Evolutionary conservation across 2,329 filamentous ascomycete species (phyloP).

Genomic region (Calonectria crousiana): DNA sequence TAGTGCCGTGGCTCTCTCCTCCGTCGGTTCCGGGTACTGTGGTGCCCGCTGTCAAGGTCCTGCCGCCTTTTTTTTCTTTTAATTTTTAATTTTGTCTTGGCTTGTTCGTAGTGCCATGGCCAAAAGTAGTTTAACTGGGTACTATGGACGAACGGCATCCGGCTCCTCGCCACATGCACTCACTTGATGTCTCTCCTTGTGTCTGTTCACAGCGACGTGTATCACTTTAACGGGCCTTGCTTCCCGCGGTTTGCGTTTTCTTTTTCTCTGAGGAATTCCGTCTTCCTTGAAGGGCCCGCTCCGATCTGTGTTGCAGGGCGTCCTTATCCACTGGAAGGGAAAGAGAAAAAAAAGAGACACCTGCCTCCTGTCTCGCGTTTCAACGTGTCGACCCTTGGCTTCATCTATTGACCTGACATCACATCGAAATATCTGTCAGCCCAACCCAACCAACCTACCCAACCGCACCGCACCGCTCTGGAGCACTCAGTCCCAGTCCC

Average conservation of each 20-base stretch:
- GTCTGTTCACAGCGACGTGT: slow-evolving; percentile 1
- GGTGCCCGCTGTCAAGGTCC: not conserved
- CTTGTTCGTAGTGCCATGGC: not conserved
- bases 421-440: slow-evolving; percentile 6
- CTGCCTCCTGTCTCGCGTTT: slow-evolving; percentile 18
- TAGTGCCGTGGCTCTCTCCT: not conserved
- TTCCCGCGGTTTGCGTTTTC: not conserved
- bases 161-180: slow-evolving; percentile 2
- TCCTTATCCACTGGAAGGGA: not conserved
- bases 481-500: slow-evolving; percentile 2
- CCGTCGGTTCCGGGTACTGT: not conserved
- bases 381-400: slow-evolving; percentile 17
- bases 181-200: not conserved
- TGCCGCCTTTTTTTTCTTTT: not conserved
- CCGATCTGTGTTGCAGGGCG: not conserved
- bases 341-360: not conserved
- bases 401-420: slow-evolving; percentile 17
- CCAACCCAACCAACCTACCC: slow-evolving; percentile 10
- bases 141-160: slow-evolving; percentile 1
- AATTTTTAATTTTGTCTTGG: not conserved
- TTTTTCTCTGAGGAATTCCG: not conserved
- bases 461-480: not conserved
- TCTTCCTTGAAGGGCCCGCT: not conserved
- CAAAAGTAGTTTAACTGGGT: not conserved
- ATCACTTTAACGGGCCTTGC: not conserved